Percentiles rank a stretch among this genome's conserved stretches.
Evolutionary conservation across 768 basidiomycete species (phyloP).

Genomic region (Termitomyces heimii): DNA sequence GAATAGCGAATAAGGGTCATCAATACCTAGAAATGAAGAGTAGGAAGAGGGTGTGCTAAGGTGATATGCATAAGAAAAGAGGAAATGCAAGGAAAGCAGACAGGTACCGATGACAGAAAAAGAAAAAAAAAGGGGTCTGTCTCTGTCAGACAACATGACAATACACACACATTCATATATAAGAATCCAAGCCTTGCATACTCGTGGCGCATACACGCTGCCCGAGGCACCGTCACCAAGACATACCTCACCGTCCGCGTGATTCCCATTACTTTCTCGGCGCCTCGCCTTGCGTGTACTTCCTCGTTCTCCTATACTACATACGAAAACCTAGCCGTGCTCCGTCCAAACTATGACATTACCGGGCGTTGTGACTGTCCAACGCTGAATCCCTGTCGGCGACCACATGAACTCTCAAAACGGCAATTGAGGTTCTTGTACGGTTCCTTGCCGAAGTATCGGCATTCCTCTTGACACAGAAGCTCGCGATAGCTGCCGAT

Average conservation of each 20-base stretch:
- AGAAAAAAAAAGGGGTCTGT: neutral
- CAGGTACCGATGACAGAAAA: conserved; percentile 1
- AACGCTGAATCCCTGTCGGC: too few relatives aligned
- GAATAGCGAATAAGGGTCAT: conserved; percentile 7
- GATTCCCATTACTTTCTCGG: too few relatives aligned
- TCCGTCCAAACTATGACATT: conserved; percentile 1
- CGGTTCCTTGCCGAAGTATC: neutral
- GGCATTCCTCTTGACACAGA: neutral
- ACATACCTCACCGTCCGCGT: conserved; percentile 2
- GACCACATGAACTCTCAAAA: neutral
- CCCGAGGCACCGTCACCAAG: neutral
- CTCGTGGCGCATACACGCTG: conserved; percentile 11
- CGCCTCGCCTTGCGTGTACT: neutral
- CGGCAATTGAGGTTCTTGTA: neutral
- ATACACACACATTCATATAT: conserved; percentile 5
- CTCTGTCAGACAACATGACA: conserved; percentile 8
- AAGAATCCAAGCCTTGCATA: neutral
- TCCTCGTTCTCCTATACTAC: conserved; percentile 18
- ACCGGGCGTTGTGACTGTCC: too few relatives aligned
- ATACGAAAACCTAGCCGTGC: neutral
- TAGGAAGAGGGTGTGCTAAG: neutral
- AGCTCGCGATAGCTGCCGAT: neutral
- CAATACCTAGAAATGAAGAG: neutral
- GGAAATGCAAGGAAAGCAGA: conserved; percentile 8
- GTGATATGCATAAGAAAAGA: neutral